These are phyloP conservation scores for Camillea tinctor DNA, from an alignment of 2,329 filamentous ascomycete species.

Conservation along the genomic window DNA sequence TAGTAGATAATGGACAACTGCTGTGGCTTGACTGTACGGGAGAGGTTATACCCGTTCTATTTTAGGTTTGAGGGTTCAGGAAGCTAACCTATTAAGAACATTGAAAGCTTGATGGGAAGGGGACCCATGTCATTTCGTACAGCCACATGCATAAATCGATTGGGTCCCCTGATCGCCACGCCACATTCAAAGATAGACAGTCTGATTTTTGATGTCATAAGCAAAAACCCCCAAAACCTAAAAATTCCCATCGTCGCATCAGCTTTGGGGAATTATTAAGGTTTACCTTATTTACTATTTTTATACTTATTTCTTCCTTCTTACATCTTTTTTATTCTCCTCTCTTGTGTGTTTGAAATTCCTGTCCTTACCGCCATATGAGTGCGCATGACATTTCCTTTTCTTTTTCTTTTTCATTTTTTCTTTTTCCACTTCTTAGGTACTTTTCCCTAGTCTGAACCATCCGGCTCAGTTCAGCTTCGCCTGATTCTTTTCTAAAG, in stretches of 20 bases:
- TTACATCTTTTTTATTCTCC: too few species aligned
- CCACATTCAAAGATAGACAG: neutral
- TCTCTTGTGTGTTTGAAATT: too few species aligned
- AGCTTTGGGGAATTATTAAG: too few species aligned
- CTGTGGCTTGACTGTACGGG: neutral
- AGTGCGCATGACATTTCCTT: too few species aligned
- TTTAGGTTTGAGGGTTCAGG: neutral
- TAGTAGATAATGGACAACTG: neutral
- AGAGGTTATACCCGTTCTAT: constrained; percentile 2
- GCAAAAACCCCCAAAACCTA: neutral
- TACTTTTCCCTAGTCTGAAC: neutral
- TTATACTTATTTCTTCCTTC: too few species aligned
- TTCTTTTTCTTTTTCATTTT: too few species aligned
- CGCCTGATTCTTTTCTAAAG: neutral
- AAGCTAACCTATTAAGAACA: too few species aligned
- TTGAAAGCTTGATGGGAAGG: too few species aligned
- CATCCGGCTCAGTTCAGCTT: neutral
- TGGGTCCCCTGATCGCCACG: neutral
- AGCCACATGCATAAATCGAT: neutral
- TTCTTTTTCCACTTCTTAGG: too few species aligned
- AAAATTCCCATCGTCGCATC: neutral
- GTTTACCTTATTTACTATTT: too few species aligned
- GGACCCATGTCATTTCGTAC: neutral
- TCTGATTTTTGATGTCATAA: neutral
- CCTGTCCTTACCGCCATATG: too few species aligned